Conservation (phyloP, 2,329 filamentous ascomycete species). For the Botrytis fragariae region DNA sequence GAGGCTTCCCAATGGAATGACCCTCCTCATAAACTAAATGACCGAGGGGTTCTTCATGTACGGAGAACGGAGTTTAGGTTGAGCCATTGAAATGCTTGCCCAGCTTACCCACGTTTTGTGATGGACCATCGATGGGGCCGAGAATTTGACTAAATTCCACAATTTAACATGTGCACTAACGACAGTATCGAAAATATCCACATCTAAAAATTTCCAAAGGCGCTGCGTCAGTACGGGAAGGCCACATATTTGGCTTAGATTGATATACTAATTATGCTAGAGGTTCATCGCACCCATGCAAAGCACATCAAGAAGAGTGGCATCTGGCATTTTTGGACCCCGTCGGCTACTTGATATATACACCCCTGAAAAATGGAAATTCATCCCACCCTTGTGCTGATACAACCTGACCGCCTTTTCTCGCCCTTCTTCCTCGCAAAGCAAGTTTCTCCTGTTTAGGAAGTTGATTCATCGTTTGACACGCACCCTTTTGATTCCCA, state of each 20-base stretch:
- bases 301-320: constrained; percentile 6
- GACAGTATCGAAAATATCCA: constrained; percentile 9
- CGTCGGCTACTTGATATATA: constrained; percentile 20
- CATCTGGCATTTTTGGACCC: constrained; percentile 11
- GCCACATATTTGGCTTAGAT: constrained; percentile 18
- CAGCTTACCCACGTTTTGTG: constrained; percentile 11
- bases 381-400: constrained; percentile 19
- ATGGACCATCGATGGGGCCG: constrained; percentile 14
- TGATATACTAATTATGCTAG: constrained; percentile 3
- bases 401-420: constrained; percentile 18
- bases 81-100: constrained; percentile 13
- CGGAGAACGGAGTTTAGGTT: not conserved
- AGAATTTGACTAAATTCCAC: constrained; percentile 17
- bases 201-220: constrained; percentile 9
- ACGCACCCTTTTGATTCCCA: constrained; percentile 29
- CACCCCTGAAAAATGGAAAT: constrained; percentile 13
- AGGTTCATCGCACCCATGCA: constrained; percentile 7
- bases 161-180: constrained; percentile 14
- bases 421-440: constrained; percentile 12
- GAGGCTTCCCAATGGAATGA: not conserved
- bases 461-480: constrained; percentile 21
- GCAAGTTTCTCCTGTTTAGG: constrained; percentile 17
- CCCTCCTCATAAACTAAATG: not conserved
- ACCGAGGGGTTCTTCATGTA: constrained; percentile 9
- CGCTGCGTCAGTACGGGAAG: constrained; percentile 5